Percentiles rank a stretch among this genome's conserved stretches.
Evolutionary conservation across 2,329 filamentous ascomycete genomes (phyloP).

Genomic region (Neophaeococcomyces mojaviensis): DNA sequence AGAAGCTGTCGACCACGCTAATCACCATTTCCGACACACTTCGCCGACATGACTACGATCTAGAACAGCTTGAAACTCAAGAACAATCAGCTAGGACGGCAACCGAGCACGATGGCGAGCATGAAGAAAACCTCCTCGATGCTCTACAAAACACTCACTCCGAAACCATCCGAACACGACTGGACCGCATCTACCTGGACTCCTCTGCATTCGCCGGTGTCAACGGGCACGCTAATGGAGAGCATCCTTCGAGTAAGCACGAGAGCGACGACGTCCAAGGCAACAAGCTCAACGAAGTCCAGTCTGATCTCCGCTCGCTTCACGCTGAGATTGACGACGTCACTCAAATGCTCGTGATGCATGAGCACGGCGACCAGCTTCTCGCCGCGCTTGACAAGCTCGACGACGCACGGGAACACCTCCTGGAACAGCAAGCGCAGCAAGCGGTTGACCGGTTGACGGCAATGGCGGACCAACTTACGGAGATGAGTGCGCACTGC

Average conservation of each 20-base stretch:
- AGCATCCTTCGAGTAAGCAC: too few relatives aligned
- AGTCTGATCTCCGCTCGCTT: slow-evolving; percentile 15
- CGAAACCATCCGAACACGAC: slow-evolving; percentile 14
- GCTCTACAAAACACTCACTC: slow-evolving; percentile 13
- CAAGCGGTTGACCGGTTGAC: slow-evolving; percentile 7
- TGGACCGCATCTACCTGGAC: slow-evolving; percentile 18
- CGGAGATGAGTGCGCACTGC: slow-evolving; percentile 3
- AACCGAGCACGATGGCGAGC: not conserved
- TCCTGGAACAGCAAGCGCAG: not conserved
- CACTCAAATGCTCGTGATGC: slow-evolving; percentile 16
- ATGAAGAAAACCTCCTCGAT: not conserved
- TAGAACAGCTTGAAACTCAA: not conserved
- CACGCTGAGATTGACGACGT: slow-evolving; percentile 21
- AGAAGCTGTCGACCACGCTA: not conserved
- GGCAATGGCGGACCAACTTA: slow-evolving; percentile 8
- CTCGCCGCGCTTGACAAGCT: slow-evolving; percentile 5
- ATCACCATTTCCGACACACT: slow-evolving; percentile 2
- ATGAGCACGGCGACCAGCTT: slow-evolving; percentile 14
- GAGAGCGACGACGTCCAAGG: not conserved
- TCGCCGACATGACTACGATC: slow-evolving; percentile 1
- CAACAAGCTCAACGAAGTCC: slow-evolving; percentile 3
- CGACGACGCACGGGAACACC: not conserved
- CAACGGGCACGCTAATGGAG: not conserved
- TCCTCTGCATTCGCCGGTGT: slow-evolving; percentile 1
- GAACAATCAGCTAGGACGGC: not conserved